A percentile compares a stretch with the other conserved stretches of the same genome.
These are phyloP conservation scores for sorghum (Sorghum bicolor) DNA, from an alignment of 176 grass and related monocot species.

Conservation along the genomic window Sorghum_bicolor_NCBIv3 NC_012879.2:55031501-55032000, in stretches of 20 bases:
- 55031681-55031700: slow-evolving; percentile 97
- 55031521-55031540: not conserved
- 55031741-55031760: slow-evolving; percentile 96
- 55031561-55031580: not conserved
- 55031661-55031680: slow-evolving; percentile 83
- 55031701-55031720: slow-evolving; percentile 95
- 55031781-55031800: not conserved
- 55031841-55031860: not conserved
- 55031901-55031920: slow-evolving; percentile 69
- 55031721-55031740: slow-evolving; percentile 94
- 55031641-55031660: slow-evolving; percentile 13
- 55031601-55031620: not conserved
- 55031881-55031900: slow-evolving; percentile 79
- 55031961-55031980: slow-evolving; percentile 75
- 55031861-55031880: slow-evolving; percentile 63
- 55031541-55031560: not conserved
- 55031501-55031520: slow-evolving; percentile 7
- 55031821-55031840: not conserved
- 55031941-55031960: slow-evolving; percentile 98
- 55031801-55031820: not conserved
- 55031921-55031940: slow-evolving; percentile 86
- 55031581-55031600: slow-evolving; percentile 7
- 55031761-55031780: slow-evolving; percentile 1
- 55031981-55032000: slow-evolving; percentile 72
- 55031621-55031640: not conserved